These are phyloP conservation scores for Neocatenulostroma microsporum DNA, from an alignment of 2,329 filamentous ascomycete genomes.

Conservation along the genomic window DNA sequence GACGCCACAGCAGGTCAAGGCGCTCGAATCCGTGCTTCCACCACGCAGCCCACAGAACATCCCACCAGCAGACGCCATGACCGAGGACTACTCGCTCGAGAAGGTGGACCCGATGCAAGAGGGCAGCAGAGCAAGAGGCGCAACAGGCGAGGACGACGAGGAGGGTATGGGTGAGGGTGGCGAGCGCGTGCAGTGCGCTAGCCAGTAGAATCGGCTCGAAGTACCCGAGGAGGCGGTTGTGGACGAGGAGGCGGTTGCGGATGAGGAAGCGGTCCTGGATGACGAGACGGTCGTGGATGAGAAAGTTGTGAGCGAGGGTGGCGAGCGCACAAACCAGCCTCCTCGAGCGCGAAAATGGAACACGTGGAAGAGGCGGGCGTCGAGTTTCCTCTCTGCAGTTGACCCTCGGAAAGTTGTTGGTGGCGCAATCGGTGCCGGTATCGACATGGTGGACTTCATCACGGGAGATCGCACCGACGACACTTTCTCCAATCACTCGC, in stretches of 20 bases:
- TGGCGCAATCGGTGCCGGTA: too few relatives aligned
- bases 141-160: constrained; percentile 56
- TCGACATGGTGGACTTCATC: too few relatives aligned
- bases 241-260: not conserved
- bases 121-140: constrained; percentile 55
- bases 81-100: constrained; percentile 79
- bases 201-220: constrained; percentile 62
- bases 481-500: too few relatives aligned
- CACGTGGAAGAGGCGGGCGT: too few relatives aligned
- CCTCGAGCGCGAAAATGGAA: too few relatives aligned
- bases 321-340: too few relatives aligned
- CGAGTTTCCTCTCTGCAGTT: too few relatives aligned
- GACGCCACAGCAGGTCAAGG: constrained; percentile 61
- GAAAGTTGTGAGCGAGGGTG: too few relatives aligned
- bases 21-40: constrained; percentile 79
- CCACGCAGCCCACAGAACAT: constrained; percentile 55
- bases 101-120: constrained; percentile 64
- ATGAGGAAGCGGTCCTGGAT: too few relatives aligned
- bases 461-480: too few relatives aligned
- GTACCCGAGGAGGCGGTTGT: not conserved
- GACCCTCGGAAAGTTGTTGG: too few relatives aligned
- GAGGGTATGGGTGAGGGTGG: constrained; percentile 56
- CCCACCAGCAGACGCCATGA: constrained; percentile 79
- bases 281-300: too few relatives aligned
- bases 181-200: constrained; percentile 79